Evolutionary conservation across 345 rosid genomes (phyloP).

Genomic region (Erucastrum elatum): DNA sequence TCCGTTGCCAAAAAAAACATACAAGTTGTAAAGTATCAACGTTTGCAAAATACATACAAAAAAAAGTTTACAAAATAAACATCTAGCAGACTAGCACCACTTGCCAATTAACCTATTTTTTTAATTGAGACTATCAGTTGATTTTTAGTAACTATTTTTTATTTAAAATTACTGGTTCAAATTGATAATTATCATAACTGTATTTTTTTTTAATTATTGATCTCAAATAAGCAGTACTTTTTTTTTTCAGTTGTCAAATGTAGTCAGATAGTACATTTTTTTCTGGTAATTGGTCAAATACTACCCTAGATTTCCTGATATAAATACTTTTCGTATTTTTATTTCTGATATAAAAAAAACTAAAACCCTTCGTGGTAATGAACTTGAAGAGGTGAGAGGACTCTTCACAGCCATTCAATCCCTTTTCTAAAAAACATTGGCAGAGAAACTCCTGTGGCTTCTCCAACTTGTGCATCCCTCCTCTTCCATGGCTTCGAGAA

Average conservation of each 20-base stretch:
- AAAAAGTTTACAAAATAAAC: not conserved
- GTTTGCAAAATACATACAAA: no score
- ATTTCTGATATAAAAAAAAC: not conserved
- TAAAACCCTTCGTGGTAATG: not conserved
- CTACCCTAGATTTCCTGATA: not conserved
- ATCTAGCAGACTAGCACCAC: not conserved
- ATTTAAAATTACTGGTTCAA: not conserved
- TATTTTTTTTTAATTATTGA: no score
- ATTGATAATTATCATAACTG: not conserved
- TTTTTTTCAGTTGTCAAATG: not conserved
- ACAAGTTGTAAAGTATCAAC: not conserved
- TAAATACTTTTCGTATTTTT: not conserved
- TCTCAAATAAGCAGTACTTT: not conserved
- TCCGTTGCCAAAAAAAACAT: not conserved
- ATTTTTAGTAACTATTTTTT: not conserved
- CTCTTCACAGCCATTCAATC: constrained; percentile 36
- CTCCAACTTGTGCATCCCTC: constrained; percentile 35
- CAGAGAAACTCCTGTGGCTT: constrained; percentile 14
- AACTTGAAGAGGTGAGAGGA: constrained; percentile 31
- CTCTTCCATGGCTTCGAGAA: constrained; percentile 68
- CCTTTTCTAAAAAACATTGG: constrained; percentile 2
- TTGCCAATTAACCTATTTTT: not conserved
- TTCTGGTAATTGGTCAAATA: not conserved
- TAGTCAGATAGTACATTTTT: not conserved
- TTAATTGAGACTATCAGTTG: not conserved